Percentiles rank a stretch among this genome's conserved stretches.
Conservation (phyloP, 306 rosid species). For the Glycine tomentella region DNA sequence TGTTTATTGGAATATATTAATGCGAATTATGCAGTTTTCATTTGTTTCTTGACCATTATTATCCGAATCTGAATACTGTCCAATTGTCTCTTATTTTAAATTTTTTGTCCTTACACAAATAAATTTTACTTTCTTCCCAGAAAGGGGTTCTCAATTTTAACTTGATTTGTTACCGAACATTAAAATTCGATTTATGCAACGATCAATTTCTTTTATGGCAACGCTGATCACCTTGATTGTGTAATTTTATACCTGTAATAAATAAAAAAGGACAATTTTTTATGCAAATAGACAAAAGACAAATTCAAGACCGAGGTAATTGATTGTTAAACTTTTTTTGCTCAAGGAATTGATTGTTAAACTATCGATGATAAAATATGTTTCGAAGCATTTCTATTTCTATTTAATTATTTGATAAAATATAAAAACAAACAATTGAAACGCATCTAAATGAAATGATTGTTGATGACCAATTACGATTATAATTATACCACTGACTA, state of each 20-base stretch:
- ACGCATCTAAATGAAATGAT: slow-evolving; percentile 16
- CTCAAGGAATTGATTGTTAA: neutral
- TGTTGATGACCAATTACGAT: slow-evolving; percentile 16
- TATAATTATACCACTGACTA: slow-evolving; percentile 14
- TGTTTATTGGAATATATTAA: slow-evolving; percentile 13
- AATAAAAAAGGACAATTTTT: neutral
- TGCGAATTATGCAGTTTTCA: neutral
- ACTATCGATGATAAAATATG: neutral
- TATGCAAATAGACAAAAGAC: neutral
- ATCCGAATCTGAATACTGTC: neutral
- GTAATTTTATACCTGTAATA: neutral
- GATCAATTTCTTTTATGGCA: neutral
- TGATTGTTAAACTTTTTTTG: neutral
- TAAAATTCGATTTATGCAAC: neutral
- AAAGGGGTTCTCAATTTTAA: neutral
- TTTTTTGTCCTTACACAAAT: neutral
- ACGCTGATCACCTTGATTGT: neutral
- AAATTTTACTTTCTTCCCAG: neutral
- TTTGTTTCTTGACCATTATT: slow-evolving; percentile 23
- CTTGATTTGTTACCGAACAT: neutral
- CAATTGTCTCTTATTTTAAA: neutral
- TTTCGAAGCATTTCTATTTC: neutral
- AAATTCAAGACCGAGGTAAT: neutral
- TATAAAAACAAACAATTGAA: neutral
- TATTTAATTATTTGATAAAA: neutral